These are phyloP conservation scores for Erigeron philadelphicus DNA, from an alignment of 140 eudicot species.

Conservation along the genomic window DNA sequence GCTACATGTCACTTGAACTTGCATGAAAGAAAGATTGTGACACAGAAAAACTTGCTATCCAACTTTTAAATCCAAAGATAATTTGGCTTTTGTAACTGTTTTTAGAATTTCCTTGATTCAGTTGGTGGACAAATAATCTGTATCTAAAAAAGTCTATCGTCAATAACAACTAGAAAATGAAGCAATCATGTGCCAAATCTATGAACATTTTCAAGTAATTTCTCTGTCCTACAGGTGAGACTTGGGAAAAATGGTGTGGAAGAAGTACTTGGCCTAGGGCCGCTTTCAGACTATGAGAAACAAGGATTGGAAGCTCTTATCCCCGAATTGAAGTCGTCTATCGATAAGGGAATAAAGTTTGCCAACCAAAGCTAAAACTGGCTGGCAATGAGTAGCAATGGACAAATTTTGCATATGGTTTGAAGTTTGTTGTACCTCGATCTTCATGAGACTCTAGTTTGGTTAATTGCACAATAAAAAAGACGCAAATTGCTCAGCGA, in stretches of 20 bases:
- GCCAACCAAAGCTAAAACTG: conserved; percentile 37
- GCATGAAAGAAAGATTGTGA: neutral
- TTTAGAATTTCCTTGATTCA: too few relatives aligned
- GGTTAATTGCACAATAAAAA: conserved; percentile 4
- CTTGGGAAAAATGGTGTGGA: conserved; percentile 69
- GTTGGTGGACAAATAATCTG: too few relatives aligned
- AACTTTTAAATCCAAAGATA: too few relatives aligned
- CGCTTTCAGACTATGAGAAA: conserved; percentile 46
- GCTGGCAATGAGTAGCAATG: neutral
- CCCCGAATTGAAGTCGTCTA: conserved; percentile 57
- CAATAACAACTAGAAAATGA: too few relatives aligned
- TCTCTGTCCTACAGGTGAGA: conserved; percentile 27
- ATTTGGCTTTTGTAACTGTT: too few relatives aligned
- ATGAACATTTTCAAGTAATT: neutral
- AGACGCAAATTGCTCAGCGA: conserved; percentile 8
- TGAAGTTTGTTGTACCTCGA: neutral
- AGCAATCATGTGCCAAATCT: neutral
- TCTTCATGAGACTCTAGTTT: neutral
- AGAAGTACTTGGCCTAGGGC: conserved; percentile 47
- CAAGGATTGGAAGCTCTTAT: conserved; percentile 54
- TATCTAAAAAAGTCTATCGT: too few relatives aligned
- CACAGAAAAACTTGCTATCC: too few relatives aligned
- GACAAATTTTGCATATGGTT: neutral
- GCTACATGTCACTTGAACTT: neutral
- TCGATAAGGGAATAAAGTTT: conserved; percentile 62